Percentiles rank a stretch among this genome's conserved stretches.
These are phyloP conservation scores for Cytospora mali DNA, from an alignment of 2,329 filamentous ascomycete genomes.

Conservation along the genomic window DNA sequence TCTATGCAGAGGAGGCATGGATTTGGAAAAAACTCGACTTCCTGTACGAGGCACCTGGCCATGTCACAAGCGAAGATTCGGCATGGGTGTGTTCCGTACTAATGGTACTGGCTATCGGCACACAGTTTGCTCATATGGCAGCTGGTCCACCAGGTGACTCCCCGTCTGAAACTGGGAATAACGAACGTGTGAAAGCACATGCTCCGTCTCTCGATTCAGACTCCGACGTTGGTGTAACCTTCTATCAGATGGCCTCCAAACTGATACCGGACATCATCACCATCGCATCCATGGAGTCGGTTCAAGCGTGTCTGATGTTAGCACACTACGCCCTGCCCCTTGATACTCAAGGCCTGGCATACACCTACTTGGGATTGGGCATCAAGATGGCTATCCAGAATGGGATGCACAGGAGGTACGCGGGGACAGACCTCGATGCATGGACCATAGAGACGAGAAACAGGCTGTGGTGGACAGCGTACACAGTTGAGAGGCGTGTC, in stretches of 20 bases:
- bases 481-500: conserved; percentile 59
- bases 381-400: conserved; percentile 62
- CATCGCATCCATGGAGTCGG: conserved; percentile 57
- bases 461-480: conserved; percentile 60
- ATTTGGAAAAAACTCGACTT: conserved; percentile 44
- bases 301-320: conserved; percentile 59
- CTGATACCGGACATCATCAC: conserved; percentile 60
- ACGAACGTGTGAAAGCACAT: conserved; percentile 44
- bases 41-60: conserved; percentile 44
- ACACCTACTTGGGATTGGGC: conserved; percentile 59
- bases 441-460: conserved; percentile 55
- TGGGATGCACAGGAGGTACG: conserved; percentile 59
- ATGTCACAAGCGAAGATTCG: conserved; percentile 44
- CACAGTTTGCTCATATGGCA: conserved; percentile 54
- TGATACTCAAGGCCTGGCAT: conserved; percentile 58
- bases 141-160: conserved; percentile 30
- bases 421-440: conserved; percentile 49
- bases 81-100: conserved; percentile 49
- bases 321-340: conserved; percentile 58
- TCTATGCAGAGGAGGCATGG: conserved; percentile 50
- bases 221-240: conserved; percentile 56
- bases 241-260: conserved; percentile 58
- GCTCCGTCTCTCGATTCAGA: conserved; percentile 35
- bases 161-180: conserved; percentile 41
- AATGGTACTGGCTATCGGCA: conserved; percentile 52